Evolutionary conservation across 1,139 yeast genomes (phyloP).

Genomic region (Kodamaea suecica): DNA sequence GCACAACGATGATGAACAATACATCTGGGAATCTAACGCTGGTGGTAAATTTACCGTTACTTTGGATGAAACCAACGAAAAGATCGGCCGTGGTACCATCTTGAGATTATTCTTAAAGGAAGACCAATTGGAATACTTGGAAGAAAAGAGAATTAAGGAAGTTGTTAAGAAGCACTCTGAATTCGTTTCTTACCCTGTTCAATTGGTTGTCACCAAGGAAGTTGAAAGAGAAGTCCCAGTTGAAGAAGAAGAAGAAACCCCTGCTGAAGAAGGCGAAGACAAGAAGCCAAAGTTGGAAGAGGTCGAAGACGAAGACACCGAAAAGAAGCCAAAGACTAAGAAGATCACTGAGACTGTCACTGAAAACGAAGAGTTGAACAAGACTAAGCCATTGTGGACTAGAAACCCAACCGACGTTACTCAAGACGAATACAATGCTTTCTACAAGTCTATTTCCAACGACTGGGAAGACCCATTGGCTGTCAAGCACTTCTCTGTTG

Average conservation of each 20-base stretch:
- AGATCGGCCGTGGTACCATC: conserved; percentile 90
- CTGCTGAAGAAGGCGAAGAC: conserved; percentile 55
- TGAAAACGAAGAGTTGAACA: conserved; percentile 96
- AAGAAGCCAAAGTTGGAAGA: conserved; percentile 65
- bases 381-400: conserved; percentile 99
- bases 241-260: conserved; percentile 57
- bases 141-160: conserved; percentile 99
- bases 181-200: conserved; percentile 98
- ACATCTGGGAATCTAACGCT: conserved; percentile 99
- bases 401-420: conserved; percentile 97
- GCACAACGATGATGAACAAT: conserved; percentile 99
- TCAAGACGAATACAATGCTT: conserved; percentile 98
- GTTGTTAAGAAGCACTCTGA: conserved; percentile 99
- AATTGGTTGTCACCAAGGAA: conserved; percentile 97
- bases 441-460: conserved; percentile 98
- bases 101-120: conserved; percentile 97
- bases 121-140: conserved; percentile 97
- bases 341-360: conserved; percentile 83
- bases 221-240: conserved; percentile 92
- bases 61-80: conserved; percentile 82
- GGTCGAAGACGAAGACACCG: conserved; percentile 62
- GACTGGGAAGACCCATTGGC: conserved; percentile 99
- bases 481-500: conserved; percentile 99
- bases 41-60: conserved; percentile 99
- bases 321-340: conserved; percentile 70